Conservation (phyloP, 169 alveolate species). For the Miamiensis avidus region DNA sequence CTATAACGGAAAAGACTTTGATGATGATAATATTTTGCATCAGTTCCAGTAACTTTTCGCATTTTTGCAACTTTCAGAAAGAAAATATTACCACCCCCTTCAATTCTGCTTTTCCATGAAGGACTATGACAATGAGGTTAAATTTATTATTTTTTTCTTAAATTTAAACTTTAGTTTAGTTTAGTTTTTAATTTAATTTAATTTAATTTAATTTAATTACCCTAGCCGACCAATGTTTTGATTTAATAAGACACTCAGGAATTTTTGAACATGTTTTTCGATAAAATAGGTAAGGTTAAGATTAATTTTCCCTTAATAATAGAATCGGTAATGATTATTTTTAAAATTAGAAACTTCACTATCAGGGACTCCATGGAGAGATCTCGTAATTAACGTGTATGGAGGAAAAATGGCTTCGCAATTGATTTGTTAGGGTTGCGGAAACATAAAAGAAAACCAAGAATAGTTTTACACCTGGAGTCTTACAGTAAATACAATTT, state of each 20-base stretch:
- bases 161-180: too few relatives aligned
- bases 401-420: constrained; percentile 79
- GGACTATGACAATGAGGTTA: neutral
- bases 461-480: neutral
- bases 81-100: neutral
- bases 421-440: constrained; percentile 65
- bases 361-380: constrained; percentile 51
- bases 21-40: neutral
- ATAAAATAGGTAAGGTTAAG: too few relatives aligned
- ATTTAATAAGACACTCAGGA: constrained; percentile 85
- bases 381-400: constrained; percentile 61
- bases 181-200: too few relatives aligned
- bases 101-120: neutral
- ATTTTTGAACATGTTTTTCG: constrained; percentile 74
- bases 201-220: too few relatives aligned
- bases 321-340: too few relatives aligned
- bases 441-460: neutral
- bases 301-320: too few relatives aligned
- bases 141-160: too few relatives aligned
- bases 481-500: constrained; percentile 22
- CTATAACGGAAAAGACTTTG: neutral
- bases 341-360: constrained; percentile 74
- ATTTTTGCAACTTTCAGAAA: neutral
- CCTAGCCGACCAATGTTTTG: constrained; percentile 56
- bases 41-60: neutral